These are phyloP conservation scores for Fusarium mangiferae DNA, from an alignment of 2,329 filamentous ascomycete species.

Conservation along the genomic window DNA sequence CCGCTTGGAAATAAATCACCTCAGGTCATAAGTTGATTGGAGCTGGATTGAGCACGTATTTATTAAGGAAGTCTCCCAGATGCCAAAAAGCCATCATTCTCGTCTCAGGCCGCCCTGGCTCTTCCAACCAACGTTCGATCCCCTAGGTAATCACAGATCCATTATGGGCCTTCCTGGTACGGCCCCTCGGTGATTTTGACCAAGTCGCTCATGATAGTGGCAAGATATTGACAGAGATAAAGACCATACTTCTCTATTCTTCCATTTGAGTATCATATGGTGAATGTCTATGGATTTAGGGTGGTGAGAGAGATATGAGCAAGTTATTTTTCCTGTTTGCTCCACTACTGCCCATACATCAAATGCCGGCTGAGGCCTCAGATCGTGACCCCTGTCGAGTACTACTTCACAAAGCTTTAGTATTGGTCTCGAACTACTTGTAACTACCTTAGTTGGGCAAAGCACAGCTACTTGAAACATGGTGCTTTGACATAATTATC, in stretches of 20 bases:
- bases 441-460: conserved; percentile 7
- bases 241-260: not conserved
- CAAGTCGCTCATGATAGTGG: conserved; percentile 20
- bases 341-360: conserved; percentile 11
- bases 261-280: not conserved
- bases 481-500: not conserved
- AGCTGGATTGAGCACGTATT: conserved; percentile 45
- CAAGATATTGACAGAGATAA: conserved; percentile 9
- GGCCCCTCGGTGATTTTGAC: conserved; percentile 13
- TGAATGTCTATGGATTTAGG: not conserved
- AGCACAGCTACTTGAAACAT: not conserved
- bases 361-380: conserved; percentile 4
- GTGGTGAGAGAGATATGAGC: conserved; percentile 36
- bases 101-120: conserved; percentile 36
- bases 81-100: conserved; percentile 26
- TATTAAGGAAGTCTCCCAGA: conserved; percentile 27
- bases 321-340: conserved; percentile 31
- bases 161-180: conserved; percentile 12
- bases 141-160: conserved; percentile 24
- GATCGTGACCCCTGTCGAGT: conserved; percentile 9
- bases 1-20: conserved; percentile 38
- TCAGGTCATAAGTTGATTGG: conserved; percentile 40
- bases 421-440: not conserved
- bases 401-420: not conserved
- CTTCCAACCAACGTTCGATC: conserved; percentile 34